These are phyloP conservation scores for Oxyria digyna DNA, from an alignment of 148 eudicot genomes.

Conservation along the genomic window DNA sequence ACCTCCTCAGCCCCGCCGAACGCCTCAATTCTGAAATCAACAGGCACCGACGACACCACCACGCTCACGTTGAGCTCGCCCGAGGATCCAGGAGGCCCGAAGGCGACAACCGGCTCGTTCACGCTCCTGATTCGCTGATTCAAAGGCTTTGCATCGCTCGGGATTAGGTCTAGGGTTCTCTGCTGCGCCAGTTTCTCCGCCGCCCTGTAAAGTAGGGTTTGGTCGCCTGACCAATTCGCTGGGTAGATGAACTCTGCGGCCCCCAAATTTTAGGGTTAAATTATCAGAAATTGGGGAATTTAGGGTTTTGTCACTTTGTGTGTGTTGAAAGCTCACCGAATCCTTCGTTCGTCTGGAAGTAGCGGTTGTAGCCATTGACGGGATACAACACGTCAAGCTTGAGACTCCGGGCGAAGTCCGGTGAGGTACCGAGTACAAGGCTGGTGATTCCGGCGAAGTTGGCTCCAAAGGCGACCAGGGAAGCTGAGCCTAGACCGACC, in stretches of 20 bases:
- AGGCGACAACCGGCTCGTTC: constrained; percentile 78
- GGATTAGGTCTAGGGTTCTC: constrained; percentile 43
- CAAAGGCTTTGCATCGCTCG: constrained; percentile 4
- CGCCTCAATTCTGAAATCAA: constrained; percentile 90
- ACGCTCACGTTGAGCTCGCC: constrained; percentile 97
- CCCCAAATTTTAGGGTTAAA: not conserved
- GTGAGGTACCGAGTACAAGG: constrained; percentile 58
- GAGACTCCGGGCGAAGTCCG: constrained; percentile 56
- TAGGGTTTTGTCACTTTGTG: not conserved
- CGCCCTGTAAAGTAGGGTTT: constrained; percentile 57
- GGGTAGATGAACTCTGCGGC: constrained; percentile 94
- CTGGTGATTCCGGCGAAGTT: constrained; percentile 78
- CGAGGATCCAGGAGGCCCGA: constrained; percentile 84
- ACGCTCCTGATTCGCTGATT: constrained; percentile 28
- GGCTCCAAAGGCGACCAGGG: constrained; percentile 72
- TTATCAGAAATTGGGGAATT: not conserved
- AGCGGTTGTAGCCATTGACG: constrained; percentile 55
- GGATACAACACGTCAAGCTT: constrained; percentile 83
- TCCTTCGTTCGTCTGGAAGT: constrained; percentile 56
- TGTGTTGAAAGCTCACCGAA: constrained; percentile 34
- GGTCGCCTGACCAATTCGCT: constrained; percentile 82
- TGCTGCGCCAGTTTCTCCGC: constrained; percentile 48
- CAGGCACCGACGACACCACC: constrained; percentile 66
- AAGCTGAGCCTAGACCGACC: constrained; percentile 66
- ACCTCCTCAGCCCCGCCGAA: constrained; percentile 82